These are phyloP conservation scores for Xylaria castorea DNA, from an alignment of 495 filamentous ascomycete genomes.

Conservation along the genomic window DNA sequence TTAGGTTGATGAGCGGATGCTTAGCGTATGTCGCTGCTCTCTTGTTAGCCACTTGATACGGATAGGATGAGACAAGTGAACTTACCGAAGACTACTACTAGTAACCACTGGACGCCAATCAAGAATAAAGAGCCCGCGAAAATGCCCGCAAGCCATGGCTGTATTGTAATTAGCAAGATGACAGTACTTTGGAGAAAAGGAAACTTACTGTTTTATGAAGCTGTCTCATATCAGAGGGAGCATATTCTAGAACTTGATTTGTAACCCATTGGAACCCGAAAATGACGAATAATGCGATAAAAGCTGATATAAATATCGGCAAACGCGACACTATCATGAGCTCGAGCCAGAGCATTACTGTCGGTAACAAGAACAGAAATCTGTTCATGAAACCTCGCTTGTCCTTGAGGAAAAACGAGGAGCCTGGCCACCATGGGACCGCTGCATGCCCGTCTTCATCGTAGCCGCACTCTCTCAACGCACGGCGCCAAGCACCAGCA, in stretches of 20 bases:
- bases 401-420: conserved; percentile 69
- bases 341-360: conserved; percentile 71
- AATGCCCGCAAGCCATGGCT: conserved; percentile 92
- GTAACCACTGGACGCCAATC: conserved; percentile 77
- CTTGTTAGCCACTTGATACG: conserved; percentile 26
- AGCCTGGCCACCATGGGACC: conserved; percentile 63
- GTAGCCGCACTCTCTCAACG: conserved; percentile 84
- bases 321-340: conserved; percentile 76
- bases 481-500: conserved; percentile 77
- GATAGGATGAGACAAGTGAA: neutral
- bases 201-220: conserved; percentile 82
- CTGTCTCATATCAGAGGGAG: conserved; percentile 82
- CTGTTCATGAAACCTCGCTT: conserved; percentile 75
- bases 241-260: conserved; percentile 76
- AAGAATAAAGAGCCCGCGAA: conserved; percentile 89
- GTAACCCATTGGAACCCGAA: conserved; percentile 81
- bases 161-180: conserved; percentile 29
- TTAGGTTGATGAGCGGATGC: conserved; percentile 74
- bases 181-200: neutral
- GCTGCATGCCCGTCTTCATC: conserved; percentile 76
- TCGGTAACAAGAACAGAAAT: conserved; percentile 92
- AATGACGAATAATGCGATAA: conserved; percentile 66
- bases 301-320: conserved; percentile 76
- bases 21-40: conserved; percentile 65
- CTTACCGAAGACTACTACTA: conserved; percentile 69